A percentile compares a stretch with the other conserved stretches of the same genome.
phyloP scores from a whole-genome alignment of 2,329 filamentous ascomycete genomes.

The Colletotrichum lentis region DNA sequence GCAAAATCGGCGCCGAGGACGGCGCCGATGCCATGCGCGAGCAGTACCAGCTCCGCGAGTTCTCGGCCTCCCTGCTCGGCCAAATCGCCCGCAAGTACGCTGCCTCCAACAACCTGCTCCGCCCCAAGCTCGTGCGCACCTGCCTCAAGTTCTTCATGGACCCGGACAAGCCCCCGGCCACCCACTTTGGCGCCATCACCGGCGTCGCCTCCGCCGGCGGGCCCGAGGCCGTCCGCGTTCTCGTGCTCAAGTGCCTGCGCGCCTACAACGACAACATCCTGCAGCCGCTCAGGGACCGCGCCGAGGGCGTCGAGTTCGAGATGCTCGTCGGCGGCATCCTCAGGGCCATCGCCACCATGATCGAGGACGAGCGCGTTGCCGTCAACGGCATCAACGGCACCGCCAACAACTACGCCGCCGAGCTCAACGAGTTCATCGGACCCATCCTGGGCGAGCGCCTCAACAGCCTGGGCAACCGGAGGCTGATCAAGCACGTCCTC shows the following conservation, averaged over 20 bases:
- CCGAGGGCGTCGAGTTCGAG: conserved; percentile 62
- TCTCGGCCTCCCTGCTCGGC: conserved; percentile 82
- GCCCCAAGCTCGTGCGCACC: conserved; percentile 88
- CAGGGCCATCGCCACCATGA: conserved; percentile 59
- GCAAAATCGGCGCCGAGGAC: conserved; percentile 73
- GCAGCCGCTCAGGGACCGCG: conserved; percentile 61
- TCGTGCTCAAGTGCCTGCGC: conserved; percentile 65
- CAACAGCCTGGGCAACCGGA: conserved; percentile 54
- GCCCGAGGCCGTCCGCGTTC: conserved; percentile 63
- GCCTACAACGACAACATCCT: conserved; percentile 63
- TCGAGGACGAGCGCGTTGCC: conserved; percentile 40
- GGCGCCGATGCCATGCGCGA: conserved; percentile 62
- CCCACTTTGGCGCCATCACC: conserved; percentile 87
- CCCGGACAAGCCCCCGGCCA: conserved; percentile 79
- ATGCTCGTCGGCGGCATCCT: conserved; percentile 65
- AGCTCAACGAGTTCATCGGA: conserved; percentile 64
- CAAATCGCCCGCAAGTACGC: conserved; percentile 84
- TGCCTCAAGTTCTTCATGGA: conserved; percentile 94
- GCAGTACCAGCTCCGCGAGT: conserved; percentile 83
- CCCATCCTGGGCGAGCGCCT: conserved; percentile 62
- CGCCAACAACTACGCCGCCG: conserved; percentile 50
- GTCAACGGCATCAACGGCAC: conserved; percentile 39
- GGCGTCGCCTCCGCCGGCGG: conserved; percentile 82
- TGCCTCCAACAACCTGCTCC: conserved; percentile 80
- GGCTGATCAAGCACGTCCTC: conserved; percentile 60